These are phyloP conservation scores for Anisodus acutangulus DNA, from an alignment of 257 asterid species.

Conservation along the genomic window DNA sequence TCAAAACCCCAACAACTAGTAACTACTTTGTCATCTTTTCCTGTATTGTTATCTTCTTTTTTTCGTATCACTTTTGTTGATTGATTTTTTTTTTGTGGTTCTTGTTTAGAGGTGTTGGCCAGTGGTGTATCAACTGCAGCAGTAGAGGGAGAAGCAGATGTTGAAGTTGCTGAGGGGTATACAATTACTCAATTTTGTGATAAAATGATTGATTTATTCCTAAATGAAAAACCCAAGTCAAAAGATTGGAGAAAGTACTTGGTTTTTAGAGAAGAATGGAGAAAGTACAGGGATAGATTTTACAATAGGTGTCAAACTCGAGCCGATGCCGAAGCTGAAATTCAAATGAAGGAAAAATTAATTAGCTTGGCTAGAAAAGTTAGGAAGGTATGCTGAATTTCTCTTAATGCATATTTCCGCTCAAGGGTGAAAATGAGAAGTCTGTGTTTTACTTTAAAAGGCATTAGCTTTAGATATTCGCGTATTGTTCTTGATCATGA, in stretches of 20 bases:
- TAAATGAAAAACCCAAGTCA: slow-evolving; percentile 83
- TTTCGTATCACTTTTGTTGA: neutral
- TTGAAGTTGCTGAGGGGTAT: slow-evolving; percentile 74
- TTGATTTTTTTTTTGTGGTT: neutral
- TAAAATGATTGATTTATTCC: slow-evolving; percentile 77
- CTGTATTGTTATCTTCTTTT: neutral
- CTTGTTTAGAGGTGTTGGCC: slow-evolving; percentile 40
- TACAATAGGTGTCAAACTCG: slow-evolving; percentile 59
- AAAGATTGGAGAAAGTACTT: slow-evolving; percentile 78
- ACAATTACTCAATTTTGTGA: slow-evolving; percentile 84
- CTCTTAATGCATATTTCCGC: neutral
- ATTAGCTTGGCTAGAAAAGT: slow-evolving; percentile 68
- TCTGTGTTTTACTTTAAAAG: neutral
- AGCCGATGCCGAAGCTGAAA: slow-evolving; percentile 64
- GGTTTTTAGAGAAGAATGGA: slow-evolving; percentile 89
- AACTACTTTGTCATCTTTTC: neutral
- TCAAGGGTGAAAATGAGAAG: neutral
- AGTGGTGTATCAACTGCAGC: slow-evolving; percentile 42
- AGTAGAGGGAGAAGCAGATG: slow-evolving; percentile 54
- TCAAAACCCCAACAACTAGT: slow-evolving; percentile 35
- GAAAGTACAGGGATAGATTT: slow-evolving; percentile 65
- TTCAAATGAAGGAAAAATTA: slow-evolving; percentile 64
- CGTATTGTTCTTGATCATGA: slow-evolving; percentile 39
- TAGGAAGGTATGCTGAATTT: slow-evolving; percentile 53
- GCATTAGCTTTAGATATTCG: neutral